phyloP scores from a whole-genome alignment of 2,329 filamentous ascomycete species.

The Pseudopithomyces maydicus region DNA sequence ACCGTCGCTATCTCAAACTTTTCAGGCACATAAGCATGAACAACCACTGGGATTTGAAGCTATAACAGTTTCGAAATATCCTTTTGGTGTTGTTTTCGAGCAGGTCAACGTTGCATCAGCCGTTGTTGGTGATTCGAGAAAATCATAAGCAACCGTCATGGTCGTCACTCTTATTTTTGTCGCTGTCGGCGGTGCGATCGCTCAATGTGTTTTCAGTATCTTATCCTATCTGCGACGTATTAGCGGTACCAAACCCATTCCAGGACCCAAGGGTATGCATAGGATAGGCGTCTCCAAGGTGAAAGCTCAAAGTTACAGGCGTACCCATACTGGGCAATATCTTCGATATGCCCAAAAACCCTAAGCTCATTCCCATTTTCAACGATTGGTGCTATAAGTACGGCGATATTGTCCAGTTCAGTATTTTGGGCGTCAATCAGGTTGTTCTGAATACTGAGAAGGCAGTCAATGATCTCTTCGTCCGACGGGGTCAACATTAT shows the following conservation, averaged over 20 bases:
- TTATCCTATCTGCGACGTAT: background rate
- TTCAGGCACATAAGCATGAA: too few species aligned
- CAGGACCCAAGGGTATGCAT: background rate
- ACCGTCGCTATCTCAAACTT: too few species aligned
- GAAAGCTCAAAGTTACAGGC: background rate
- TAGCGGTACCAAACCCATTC: background rate
- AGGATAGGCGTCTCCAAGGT: too few species aligned
- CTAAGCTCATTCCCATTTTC: background rate
- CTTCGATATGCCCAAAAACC: background rate
- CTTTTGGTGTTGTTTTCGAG: too few species aligned
- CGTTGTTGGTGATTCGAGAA: too few species aligned
- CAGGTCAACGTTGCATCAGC: too few species aligned
- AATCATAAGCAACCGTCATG: too few species aligned
- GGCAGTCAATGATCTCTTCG: background rate
- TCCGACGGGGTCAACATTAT: background rate
- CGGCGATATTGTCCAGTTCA: background rate
- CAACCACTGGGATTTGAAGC: too few species aligned
- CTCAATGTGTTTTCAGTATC: background rate
- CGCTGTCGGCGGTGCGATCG: background rate
- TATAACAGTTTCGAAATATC: too few species aligned
- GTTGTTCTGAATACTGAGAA: constrained; percentile 1
- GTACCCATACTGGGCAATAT: background rate
- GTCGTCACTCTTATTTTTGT: background rate
- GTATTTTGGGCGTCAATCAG: background rate
- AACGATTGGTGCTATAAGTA: background rate